phyloP scores from a whole-genome alignment of 768 basidiomycete species.

The Tubosaeta sp. region DNA sequence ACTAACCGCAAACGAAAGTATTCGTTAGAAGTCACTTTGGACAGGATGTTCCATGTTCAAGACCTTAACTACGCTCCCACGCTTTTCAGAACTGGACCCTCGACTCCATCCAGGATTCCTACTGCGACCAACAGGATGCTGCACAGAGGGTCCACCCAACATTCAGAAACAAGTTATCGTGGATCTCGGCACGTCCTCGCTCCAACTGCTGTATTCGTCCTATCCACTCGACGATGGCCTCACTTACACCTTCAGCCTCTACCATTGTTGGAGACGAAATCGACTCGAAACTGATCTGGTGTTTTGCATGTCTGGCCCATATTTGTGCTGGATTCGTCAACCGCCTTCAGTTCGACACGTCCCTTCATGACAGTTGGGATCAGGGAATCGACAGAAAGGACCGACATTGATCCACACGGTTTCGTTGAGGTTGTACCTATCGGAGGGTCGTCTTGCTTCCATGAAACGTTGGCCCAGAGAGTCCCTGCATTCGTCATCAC shows the following conservation, averaged over 20 bases:
- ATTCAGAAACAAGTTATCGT: conserved; percentile 81
- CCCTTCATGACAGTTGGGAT: conserved; percentile 56
- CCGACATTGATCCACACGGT: conserved; percentile 56
- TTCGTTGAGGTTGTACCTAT: conserved; percentile 80
- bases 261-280: conserved; percentile 64
- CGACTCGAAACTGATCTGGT: conserved; percentile 79
- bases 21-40: conserved; percentile 4
- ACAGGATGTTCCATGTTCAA: conserved; percentile 9
- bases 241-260: conserved; percentile 45
- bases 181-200: conserved; percentile 75
- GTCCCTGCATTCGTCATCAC: conserved; percentile 61
- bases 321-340: conserved; percentile 75
- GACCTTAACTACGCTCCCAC: too few species aligned
- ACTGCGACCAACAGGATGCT: conserved; percentile 19
- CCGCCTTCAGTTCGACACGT: conserved; percentile 52
- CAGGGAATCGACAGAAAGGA: conserved; percentile 46
- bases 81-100: too few species aligned
- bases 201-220: conserved; percentile 52
- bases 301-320: conserved; percentile 89
- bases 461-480: conserved; percentile 50
- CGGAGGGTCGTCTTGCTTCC: conserved; percentile 73
- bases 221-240: conserved; percentile 74
- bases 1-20: not conserved
- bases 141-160: conserved; percentile 34
- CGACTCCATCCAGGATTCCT: too few species aligned